Evolutionary conservation across 2,329 filamentous ascomycete genomes (phyloP), one percentile per base, ranked within the genome.

Genomic region (Pseudocercospora crystallina): DNA sequence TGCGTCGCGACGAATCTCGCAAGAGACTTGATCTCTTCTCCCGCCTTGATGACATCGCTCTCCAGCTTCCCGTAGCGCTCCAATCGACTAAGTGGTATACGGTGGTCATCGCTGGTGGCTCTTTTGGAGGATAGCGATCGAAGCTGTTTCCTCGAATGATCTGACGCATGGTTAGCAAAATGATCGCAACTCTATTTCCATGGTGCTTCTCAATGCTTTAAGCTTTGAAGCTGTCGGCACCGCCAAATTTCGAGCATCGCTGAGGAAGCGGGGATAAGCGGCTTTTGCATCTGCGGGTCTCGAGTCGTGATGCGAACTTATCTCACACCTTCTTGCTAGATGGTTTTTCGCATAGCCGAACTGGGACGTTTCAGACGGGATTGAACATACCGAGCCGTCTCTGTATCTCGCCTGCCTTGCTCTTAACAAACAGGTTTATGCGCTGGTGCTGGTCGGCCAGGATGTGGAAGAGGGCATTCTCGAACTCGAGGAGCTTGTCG

Each of bases 401-500:
- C 31, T 81, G 77, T 49, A 94, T 85, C 70, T 94, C 89, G 51
- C 89, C 85, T 48, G 85, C 81, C 70, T 94, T 95, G 74, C 86
- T 90, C 57, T 77, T 79, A 26, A 92, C 83, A 68, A 95, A 94
- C 26, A 92, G 78, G 56, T 85, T 82, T 59, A 92, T 84, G 17
- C 89, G 84, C 63, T 87, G 81, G 67, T 94, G 87, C 66, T 94
- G 87, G 31, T 80, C 79, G 51, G 77, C 79, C n/a, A 95, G 76
- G 64, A 90, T 84, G 39, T 72, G 68, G 68, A 85, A 89, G 53
- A 94, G 83, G n/a, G 78, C 75, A 49, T 84, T 78, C 65, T 92
- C 87, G 61, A 92, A 90, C 73, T 69, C 65, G 86, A 50, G 42
- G 9, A 59, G 83, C 59, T 77, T 70, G 40, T 68, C 62, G 50